A percentile compares a stretch with the other conserved stretches of the same genome.
These are phyloP conservation scores for Tympanopsis confertula DNA, from an alignment of 2,329 filamentous ascomycete genomes.

Conservation along the genomic window DNA sequence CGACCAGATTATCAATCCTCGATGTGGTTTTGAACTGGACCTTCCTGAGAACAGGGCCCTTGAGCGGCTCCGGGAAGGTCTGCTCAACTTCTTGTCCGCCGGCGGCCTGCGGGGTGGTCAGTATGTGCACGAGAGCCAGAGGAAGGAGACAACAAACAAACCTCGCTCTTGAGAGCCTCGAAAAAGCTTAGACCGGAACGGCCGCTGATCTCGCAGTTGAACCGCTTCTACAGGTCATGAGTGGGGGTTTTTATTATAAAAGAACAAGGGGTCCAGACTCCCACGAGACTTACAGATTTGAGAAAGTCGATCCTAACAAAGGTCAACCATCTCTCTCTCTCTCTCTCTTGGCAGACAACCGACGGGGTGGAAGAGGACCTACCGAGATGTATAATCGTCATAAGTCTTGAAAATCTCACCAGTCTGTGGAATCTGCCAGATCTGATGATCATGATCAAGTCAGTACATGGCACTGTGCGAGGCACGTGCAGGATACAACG, in stretches of 20 bases:
- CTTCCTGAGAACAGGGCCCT: conserved; percentile 77
- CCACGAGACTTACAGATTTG: conserved; percentile 54
- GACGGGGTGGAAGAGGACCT: conserved; percentile 70
- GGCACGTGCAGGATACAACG: too few relatives aligned
- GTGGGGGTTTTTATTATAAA: not conserved
- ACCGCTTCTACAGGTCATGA: conserved; percentile 54
- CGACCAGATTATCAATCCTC: conserved; percentile 67
- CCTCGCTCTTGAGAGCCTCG: conserved; percentile 83
- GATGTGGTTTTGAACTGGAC: conserved; percentile 86
- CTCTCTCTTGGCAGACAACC: not conserved
- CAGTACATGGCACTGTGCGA: too few relatives aligned
- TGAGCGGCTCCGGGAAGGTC: conserved; percentile 80
- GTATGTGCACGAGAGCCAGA: too few relatives aligned
- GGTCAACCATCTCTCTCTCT: conserved; percentile 18
- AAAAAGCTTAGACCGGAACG: conserved; percentile 87
- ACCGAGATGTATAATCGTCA: conserved; percentile 72
- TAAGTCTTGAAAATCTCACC: conserved; percentile 83
- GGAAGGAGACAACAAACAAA: too few relatives aligned
- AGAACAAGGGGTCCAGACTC: conserved; percentile 2
- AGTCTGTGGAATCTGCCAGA: conserved; percentile 84
- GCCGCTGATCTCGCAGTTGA: conserved; percentile 92
- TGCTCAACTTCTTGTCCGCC: conserved; percentile 83
- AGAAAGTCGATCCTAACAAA: conserved; percentile 74
- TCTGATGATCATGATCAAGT: conserved; percentile 48
- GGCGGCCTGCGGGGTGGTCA: conserved; percentile 58